Conservation (phyloP, 805 yeast species). For the Clavispora carvajalis region DNA sequence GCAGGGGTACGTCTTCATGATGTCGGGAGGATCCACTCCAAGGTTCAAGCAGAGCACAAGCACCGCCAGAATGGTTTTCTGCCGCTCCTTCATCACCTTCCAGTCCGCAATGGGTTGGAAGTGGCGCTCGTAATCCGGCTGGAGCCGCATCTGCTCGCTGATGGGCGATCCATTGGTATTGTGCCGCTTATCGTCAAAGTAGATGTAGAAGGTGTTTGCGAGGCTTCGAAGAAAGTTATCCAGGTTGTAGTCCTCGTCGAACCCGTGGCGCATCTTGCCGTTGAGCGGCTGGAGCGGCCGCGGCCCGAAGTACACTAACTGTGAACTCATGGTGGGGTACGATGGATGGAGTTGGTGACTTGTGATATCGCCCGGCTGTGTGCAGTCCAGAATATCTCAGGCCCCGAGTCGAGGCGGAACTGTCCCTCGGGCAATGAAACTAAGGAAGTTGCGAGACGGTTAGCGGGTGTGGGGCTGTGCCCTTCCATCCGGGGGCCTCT, state of each 20-base stretch:
- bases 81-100: slow-evolving; percentile 87
- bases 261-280: slow-evolving; percentile 58
- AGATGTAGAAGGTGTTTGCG: slow-evolving; percentile 70
- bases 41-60: slow-evolving; percentile 82
- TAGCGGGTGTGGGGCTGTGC: no score
- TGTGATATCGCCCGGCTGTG: not conserved
- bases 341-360: not conserved
- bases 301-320: slow-evolving; percentile 24
- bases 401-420: no score
- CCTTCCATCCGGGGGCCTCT: no score
- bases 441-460: no score
- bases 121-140: slow-evolving; percentile 37
- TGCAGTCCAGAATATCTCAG: not conserved
- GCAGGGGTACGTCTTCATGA: slow-evolving; percentile 86
- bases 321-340: slow-evolving; percentile 9
- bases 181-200: slow-evolving; percentile 89
- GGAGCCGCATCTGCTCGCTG: slow-evolving; percentile 45
- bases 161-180: slow-evolving; percentile 83
- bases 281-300: slow-evolving; percentile 45
- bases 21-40: slow-evolving; percentile 97
- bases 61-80: slow-evolving; percentile 90
- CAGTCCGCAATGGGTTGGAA: slow-evolving; percentile 80
- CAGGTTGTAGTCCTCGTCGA: slow-evolving; percentile 55
- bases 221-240: slow-evolving; percentile 51
- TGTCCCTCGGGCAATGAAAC: no score